phyloP scores from a whole-genome alignment of 495 filamentous ascomycete genomes.

The Entonaema liquescens region DNA sequence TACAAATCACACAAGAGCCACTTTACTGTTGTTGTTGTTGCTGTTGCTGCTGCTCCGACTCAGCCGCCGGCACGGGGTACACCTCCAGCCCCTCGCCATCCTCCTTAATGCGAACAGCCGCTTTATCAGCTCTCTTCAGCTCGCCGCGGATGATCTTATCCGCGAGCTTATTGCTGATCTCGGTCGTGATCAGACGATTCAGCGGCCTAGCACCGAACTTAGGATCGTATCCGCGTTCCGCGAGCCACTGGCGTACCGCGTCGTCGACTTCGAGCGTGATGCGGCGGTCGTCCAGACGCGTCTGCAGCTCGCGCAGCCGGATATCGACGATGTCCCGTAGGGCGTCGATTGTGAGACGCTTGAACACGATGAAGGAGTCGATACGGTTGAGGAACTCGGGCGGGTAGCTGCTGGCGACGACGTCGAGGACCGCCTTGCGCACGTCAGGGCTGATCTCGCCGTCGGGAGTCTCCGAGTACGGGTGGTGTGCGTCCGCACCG shows the following conservation, averaged over 20 bases:
- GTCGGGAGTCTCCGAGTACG: conserved; percentile 65
- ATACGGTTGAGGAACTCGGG: conserved; percentile 97
- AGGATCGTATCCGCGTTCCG: conserved; percentile 87
- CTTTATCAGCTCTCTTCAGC: conserved; percentile 76
- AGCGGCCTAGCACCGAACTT: conserved; percentile 92
- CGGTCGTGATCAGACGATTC: conserved; percentile 86
- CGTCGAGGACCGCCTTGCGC: conserved; percentile 84
- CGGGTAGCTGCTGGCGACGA: conserved; percentile 79
- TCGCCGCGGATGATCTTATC: conserved; percentile 91
- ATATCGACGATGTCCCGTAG: conserved; percentile 95
- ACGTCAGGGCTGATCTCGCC: conserved; percentile 73
- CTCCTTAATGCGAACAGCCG: conserved; percentile 70
- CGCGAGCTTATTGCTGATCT: conserved; percentile 87
- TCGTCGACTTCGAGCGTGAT: conserved; percentile 77
- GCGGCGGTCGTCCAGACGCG: conserved; percentile 82
- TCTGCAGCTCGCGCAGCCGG: conserved; percentile 82
- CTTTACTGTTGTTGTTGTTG: background rate
- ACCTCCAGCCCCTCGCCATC: conserved; percentile 62
- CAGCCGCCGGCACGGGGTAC: background rate
- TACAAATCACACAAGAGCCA: background rate
- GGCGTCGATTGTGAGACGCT: conserved; percentile 77
- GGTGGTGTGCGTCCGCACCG: conserved; percentile 62
- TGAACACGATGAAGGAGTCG: conserved; percentile 97
- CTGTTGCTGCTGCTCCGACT: background rate
- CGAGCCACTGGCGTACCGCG: conserved; percentile 83